Evolutionary conservation across 1,284 basidiomycete genomes (phyloP), one percentile per base, ranked within the genome.

Genomic region (Puccinia hordei): DNA sequence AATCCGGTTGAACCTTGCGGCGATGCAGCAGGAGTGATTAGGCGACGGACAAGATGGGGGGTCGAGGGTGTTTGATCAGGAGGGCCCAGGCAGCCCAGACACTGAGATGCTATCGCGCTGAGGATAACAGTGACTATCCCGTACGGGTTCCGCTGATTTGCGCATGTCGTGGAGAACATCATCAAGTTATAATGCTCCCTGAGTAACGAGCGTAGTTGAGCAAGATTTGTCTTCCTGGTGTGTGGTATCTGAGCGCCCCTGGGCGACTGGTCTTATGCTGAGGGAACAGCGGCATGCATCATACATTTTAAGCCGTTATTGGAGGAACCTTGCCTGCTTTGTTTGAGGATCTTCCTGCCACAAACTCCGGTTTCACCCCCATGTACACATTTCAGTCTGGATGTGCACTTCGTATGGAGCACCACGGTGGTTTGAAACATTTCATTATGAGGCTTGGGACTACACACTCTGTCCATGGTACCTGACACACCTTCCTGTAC

Each of bases 261-360:
- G n/a, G 84, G 84, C 24, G 84, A 83, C 4, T 55, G 81, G 2
- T 87, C n/a, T n/a, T n/a, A n/a, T n/a, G n/a, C n/a, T n/a, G n/a
- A n/a, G n/a, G n/a, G n/a, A n/a, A n/a, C n/a, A n/a, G n/a, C n/a
- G n/a, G n/a, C n/a, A n/a, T n/a, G n/a, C n/a, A n/a, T n/a, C n/a
- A n/a, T n/a, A n/a, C n/a, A n/a, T n/a, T n/a, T n/a, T n/a, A n/a
- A n/a, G n/a, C n/a, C n/a, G n/a, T n/a, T n/a, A n/a, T n/a, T n/a
- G n/a, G n/a, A n/a, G n/a, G n/a, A n/a, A n/a, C n/a, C n/a, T n/a
- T n/a, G n/a, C n/a, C n/a, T 84, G 0, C 85, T 87, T 10, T 83
- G 80, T 84, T 94, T 93, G 4, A 12, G 38, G 38, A 41, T 41
- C 38, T 41, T 41, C 12, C 38, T 12, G 4, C 4, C 4, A 41